Conservation (phyloP, 2,329 filamentous ascomycete species). For the Colletotrichum sp. region DNA sequence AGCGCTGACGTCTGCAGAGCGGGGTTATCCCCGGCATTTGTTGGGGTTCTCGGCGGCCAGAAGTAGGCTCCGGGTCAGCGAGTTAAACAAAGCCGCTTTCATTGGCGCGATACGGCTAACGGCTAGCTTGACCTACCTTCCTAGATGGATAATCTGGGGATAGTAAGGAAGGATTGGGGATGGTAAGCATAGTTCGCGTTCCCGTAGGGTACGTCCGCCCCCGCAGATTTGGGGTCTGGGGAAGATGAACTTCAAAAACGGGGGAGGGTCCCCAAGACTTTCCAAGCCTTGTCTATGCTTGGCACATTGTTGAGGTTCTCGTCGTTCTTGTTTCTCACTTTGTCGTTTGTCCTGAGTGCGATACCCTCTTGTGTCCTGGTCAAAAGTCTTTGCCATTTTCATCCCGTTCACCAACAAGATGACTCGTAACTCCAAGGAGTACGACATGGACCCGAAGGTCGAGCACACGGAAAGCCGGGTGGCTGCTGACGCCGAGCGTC, state of each 20-base stretch:
- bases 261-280: conserved; percentile 4
- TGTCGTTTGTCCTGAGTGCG: background rate
- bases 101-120: conserved; percentile 15
- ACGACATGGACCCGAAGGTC: conserved; percentile 22
- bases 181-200: background rate
- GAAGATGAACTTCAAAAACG: conserved; percentile 17
- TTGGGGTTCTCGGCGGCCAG: background rate
- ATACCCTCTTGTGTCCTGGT: background rate
- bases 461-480: conserved; percentile 24
- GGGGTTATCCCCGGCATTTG: background rate
- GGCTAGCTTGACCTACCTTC: background rate
- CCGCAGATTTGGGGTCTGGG: conserved; percentile 8
- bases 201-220: background rate
- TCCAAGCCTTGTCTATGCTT: conserved; percentile 3
- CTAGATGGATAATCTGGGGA: conserved; percentile 2
- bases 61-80: conserved; percentile 4
- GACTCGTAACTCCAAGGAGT: background rate
- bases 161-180: background rate
- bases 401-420: background rate
- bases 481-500: conserved; percentile 11
- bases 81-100: background rate
- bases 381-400: background rate
- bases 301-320: background rate
- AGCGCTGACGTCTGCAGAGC: background rate
- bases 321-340: background rate